phyloP scores from a whole-genome alignment of 1,139 yeast species.

The Yamadazyma dushanensis region DNA sequence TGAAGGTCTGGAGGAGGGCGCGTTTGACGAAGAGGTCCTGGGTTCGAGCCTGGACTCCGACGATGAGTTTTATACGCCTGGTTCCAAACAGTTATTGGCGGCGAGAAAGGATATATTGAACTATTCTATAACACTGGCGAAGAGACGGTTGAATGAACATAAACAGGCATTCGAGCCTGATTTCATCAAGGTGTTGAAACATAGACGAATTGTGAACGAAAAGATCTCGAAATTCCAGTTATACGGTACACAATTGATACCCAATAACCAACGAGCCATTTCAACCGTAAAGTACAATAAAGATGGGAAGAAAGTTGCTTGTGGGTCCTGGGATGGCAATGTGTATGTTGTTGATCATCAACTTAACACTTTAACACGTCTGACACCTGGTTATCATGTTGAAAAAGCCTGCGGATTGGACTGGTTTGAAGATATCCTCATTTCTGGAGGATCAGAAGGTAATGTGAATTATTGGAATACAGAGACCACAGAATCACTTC shows the following conservation, averaged over 20 bases:
- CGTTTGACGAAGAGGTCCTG: conserved; percentile 1
- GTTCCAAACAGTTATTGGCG: conserved; percentile 53
- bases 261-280: conserved; percentile 60
- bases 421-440: conserved; percentile 47
- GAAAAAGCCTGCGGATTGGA: conserved; percentile 74
- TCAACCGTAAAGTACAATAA: conserved; percentile 56
- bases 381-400: conserved; percentile 36
- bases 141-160: conserved; percentile 36
- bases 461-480: conserved; percentile 47
- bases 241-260: conserved; percentile 69
- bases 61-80: conserved; percentile 87
- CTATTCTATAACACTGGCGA: conserved; percentile 50
- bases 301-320: conserved; percentile 41
- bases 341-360: conserved; percentile 37
- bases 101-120: conserved; percentile 54
- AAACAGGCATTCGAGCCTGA: conserved; percentile 21
- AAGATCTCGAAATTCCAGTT: conserved; percentile 43
- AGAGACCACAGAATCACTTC: conserved; percentile 4
- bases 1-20: no score
- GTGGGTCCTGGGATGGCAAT: conserved; percentile 87
- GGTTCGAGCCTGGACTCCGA: conserved; percentile 56
- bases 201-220: conserved; percentile 47
- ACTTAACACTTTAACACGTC: conserved; percentile 29
- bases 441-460: conserved; percentile 72
- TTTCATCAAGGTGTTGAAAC: conserved; percentile 30